These are phyloP conservation scores for Elsinoe ampelina DNA, from an alignment of 2,329 filamentous ascomycete genomes.

Conservation along the genomic window DNA sequence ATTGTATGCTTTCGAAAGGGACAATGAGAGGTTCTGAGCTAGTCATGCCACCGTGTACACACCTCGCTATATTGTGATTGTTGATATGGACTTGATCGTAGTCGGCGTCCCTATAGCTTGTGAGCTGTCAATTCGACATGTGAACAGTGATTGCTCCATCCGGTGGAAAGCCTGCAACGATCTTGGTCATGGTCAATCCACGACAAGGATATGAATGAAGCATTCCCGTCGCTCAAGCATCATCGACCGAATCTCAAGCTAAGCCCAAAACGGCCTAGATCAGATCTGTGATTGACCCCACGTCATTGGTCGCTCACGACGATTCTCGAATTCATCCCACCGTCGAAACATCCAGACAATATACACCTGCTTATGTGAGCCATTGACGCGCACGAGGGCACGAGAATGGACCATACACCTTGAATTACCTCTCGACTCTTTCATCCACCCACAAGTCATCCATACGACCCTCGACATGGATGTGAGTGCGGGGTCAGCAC, in stretches of 20 bases:
- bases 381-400: neutral
- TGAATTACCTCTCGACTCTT: neutral
- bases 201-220: no score
- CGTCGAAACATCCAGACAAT: neutral
- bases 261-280: neutral
- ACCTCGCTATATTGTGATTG: no score
- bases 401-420: neutral
- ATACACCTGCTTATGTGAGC: neutral
- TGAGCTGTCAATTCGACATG: no score
- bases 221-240: neutral
- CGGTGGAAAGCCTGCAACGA: no score
- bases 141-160: no score
- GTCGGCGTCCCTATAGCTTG: no score
- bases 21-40: no score
- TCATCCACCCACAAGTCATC: neutral
- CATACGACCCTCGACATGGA: neutral
- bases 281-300: neutral
- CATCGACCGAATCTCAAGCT: neutral
- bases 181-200: no score
- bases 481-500: neutral
- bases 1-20: no score
- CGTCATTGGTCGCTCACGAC: constrained; percentile 9
- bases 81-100: no score
- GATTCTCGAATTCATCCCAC: constrained; percentile 9
- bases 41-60: no score